Evolutionary conservation across 495 filamentous ascomycete genomes (phyloP).

Genomic region (Neurospora sp.): DNA sequence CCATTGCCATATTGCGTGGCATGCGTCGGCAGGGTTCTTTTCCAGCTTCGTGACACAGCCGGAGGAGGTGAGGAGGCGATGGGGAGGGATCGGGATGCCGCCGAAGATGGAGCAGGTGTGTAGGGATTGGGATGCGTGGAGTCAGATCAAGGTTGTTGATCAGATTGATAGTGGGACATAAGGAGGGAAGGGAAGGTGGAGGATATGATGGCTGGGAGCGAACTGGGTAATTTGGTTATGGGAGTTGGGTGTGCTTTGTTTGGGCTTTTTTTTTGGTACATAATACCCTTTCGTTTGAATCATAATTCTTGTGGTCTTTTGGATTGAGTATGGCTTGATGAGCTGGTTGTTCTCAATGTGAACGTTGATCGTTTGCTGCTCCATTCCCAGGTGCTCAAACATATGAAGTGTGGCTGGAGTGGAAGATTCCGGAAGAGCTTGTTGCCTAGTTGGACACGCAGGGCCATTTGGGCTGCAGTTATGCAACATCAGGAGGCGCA

Average conservation of each 20-base stretch:
- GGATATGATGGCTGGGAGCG: no score
- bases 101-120: slow-evolving; percentile 35
- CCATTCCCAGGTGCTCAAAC: not conserved
- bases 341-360: no score
- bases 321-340: not conserved
- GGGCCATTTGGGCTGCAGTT: not conserved
- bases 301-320: not conserved
- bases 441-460: not conserved
- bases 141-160: slow-evolving; percentile 30
- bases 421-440: not conserved
- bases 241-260: not conserved
- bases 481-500: not conserved
- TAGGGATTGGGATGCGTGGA: slow-evolving; percentile 41
- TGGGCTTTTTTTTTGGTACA: not conserved
- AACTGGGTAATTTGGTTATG: no score
- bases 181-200: no score
- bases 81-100: slow-evolving; percentile 24
- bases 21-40: slow-evolving; percentile 45
- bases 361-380: no score
- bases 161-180: slow-evolving; percentile 50
- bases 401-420: not conserved
- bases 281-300: not conserved
- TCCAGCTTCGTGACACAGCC: slow-evolving; percentile 37
- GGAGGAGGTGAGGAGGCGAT: slow-evolving; percentile 22
- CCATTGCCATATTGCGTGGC: slow-evolving; percentile 52